Percentiles rank a stretch among this genome's conserved stretches.
phyloP scores from a whole-genome alignment of 208 protist species.

The Sergeia podlipaevii region DNA sequence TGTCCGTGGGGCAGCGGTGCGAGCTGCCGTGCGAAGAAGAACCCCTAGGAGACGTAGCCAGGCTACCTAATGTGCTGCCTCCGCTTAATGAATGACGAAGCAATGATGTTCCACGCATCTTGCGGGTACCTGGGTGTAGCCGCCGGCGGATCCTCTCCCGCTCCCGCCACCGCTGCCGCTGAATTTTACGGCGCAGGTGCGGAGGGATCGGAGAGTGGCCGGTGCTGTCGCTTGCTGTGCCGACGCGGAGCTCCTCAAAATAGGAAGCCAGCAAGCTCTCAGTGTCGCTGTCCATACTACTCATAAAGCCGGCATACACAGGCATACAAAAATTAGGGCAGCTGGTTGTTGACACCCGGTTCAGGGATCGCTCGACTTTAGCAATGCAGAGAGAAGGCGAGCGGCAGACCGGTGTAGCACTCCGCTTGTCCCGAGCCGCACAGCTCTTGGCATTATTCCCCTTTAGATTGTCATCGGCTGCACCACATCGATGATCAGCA shows the following conservation, averaged over 20 bases:
- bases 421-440: too few relatives aligned
- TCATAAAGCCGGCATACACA: too few relatives aligned
- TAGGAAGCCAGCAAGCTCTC: not conserved
- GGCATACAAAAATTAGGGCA: too few relatives aligned
- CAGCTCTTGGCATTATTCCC: too few relatives aligned
- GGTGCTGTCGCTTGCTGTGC: slow-evolving; percentile 19
- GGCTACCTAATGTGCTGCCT: not conserved
- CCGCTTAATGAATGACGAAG: not conserved
- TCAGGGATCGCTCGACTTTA: not conserved
- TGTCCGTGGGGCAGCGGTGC: not conserved
- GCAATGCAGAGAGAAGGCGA: not conserved
- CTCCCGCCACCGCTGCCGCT: slow-evolving; percentile 27
- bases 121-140: slow-evolving; percentile 8
- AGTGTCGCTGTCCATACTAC: slow-evolving; percentile 4
- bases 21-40: not conserved
- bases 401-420: not conserved
- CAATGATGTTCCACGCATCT: not conserved
- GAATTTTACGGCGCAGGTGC: slow-evolving; percentile 23
- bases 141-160: slow-evolving; percentile 19
- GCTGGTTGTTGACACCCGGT: not conserved
- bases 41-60: not conserved
- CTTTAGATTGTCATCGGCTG: too few relatives aligned
- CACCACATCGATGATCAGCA: too few relatives aligned
- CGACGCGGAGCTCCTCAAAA: not conserved
- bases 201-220: slow-evolving; percentile 38